Conservation (phyloP, 208 protist species). For the Trypanosomatidae sp. region DNA sequence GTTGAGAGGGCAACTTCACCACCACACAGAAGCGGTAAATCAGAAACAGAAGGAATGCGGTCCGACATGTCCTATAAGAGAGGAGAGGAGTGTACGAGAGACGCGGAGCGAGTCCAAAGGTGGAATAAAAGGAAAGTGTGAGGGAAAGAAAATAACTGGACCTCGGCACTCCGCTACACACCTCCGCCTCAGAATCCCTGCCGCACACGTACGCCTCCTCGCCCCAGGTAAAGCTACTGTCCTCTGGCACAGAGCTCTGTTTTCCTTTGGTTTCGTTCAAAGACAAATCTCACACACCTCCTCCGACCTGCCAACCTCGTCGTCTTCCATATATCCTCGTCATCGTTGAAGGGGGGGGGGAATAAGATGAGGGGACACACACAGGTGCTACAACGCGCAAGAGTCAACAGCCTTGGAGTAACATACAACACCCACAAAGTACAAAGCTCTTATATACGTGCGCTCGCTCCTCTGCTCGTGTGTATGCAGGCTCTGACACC, state of each 20-base stretch:
- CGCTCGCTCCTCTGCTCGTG: background rate
- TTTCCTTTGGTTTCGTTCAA: background rate
- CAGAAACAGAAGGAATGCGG: no score
- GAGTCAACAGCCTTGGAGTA: background rate
- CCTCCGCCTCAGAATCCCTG: background rate
- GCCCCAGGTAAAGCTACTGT: background rate
- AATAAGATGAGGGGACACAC: background rate
- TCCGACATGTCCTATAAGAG: conserved; percentile 2
- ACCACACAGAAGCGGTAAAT: background rate
- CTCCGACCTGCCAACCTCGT: background rate
- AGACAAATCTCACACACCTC: background rate
- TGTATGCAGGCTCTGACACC: background rate
- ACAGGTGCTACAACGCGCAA: background rate
- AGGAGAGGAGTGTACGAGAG: conserved; percentile 7
- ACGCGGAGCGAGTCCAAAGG: background rate
- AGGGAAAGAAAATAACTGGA: background rate
- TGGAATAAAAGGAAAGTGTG: background rate
- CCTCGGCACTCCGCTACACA: background rate
- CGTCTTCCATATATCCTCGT: background rate
- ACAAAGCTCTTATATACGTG: background rate
- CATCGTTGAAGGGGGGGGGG: background rate
- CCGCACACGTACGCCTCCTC: background rate
- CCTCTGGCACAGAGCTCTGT: background rate
- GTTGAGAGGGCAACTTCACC: background rate
- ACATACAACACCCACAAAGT: background rate